phyloP scores from a whole-genome alignment of 495 filamentous ascomycete species.

The Hypomontagnella submonticulosa region DNA sequence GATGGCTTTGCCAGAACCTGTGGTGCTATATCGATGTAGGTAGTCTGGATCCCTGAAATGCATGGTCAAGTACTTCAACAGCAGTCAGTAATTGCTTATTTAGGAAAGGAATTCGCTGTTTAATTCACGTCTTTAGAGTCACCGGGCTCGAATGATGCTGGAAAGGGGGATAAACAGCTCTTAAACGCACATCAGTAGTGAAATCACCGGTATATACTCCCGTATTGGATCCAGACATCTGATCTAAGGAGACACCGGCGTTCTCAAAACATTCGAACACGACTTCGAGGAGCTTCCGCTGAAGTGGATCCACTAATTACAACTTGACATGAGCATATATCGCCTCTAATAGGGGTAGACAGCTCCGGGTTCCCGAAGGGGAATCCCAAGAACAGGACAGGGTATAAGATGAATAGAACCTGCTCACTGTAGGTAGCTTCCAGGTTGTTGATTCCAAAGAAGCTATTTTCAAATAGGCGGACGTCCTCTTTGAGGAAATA shows the following conservation, averaged over 20 bases:
- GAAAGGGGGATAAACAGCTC: no score
- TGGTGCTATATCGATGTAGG: conserved; percentile 57
- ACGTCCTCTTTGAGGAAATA: conserved; percentile 33
- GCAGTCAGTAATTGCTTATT: no score
- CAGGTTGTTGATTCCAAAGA: conserved; percentile 33
- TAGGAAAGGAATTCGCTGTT: no score
- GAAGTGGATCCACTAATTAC: conserved; percentile 47
- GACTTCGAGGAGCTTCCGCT: conserved; percentile 58
- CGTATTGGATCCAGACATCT: conserved; percentile 74
- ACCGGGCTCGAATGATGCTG: no score
- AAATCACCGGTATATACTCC: conserved; percentile 55
- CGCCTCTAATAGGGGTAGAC: no score
- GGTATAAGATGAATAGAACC: no score
- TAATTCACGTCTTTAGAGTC: no score
- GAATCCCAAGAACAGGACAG: background rate
- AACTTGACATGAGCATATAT: background rate
- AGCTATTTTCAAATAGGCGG: conserved; percentile 26
- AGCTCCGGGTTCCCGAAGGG: no score
- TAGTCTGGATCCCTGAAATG: conserved; percentile 52
- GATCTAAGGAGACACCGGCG: conserved; percentile 53
- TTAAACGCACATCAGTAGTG: conserved; percentile 52
- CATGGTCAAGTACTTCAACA: conserved; percentile 49
- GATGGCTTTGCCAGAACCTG: conserved; percentile 62
- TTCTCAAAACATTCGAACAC: conserved; percentile 57
- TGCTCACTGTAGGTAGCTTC: conserved; percentile 19